Conservation (phyloP, 306 rosid genomes). For the Oxytropis ochrocephala region DNA sequence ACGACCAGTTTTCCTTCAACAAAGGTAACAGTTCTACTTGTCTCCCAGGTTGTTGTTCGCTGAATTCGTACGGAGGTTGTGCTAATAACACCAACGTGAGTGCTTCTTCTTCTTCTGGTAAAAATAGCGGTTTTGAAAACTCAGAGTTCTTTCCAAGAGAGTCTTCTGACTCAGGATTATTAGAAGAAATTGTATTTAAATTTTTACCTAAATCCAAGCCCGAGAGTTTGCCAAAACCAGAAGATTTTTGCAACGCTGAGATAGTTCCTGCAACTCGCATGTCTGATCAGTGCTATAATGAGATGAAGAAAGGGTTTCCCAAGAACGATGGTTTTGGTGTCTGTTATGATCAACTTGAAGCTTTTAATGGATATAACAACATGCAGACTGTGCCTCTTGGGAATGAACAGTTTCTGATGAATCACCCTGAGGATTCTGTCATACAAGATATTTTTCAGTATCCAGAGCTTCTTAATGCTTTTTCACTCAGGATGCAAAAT, state of each 20-base stretch:
- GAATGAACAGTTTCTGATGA: slow-evolving; percentile 25
- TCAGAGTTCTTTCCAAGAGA: slow-evolving; percentile 47
- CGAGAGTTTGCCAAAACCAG: neutral
- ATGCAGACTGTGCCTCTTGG: slow-evolving; percentile 18
- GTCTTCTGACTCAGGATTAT: slow-evolving; percentile 57
- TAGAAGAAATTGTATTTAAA: slow-evolving; percentile 64
- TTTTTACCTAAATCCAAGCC: slow-evolving; percentile 42
- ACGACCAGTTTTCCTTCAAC: slow-evolving; percentile 21
- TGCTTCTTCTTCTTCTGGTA: neutral
- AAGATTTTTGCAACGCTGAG: neutral
- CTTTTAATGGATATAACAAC: neutral
- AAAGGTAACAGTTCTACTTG: neutral
- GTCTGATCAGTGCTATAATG: neutral
- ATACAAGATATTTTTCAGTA: slow-evolving; percentile 44
- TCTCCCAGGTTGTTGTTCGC: slow-evolving; percentile 8
- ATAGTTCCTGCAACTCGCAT: neutral
- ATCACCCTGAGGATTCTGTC: slow-evolving; percentile 18
- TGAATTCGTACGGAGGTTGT: neutral
- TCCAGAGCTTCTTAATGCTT: slow-evolving; percentile 43
- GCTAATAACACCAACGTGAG: neutral
- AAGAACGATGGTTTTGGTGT: slow-evolving; percentile 18
- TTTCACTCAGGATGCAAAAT: slow-evolving; percentile 51
- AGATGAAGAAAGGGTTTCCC: neutral
- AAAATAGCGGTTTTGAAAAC: neutral
- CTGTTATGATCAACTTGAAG: slow-evolving; percentile 25